phyloP scores from a whole-genome alignment of 805 yeast genomes.

The Debaryomyces hansenii region DNA sequence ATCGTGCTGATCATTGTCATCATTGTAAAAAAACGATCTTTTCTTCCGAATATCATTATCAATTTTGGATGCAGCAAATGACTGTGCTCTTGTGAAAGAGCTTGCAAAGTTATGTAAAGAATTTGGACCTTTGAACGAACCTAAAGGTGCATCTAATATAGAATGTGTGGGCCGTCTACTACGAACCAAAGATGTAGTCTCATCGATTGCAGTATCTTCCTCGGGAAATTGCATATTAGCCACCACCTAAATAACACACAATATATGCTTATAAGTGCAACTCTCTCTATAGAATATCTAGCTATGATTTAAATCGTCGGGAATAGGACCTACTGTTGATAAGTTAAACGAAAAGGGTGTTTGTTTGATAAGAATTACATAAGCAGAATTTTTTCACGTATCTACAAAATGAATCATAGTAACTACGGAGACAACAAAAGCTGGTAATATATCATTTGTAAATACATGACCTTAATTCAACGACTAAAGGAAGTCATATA shows the following conservation, averaged over 20 bases:
- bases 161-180: conserved; percentile 19
- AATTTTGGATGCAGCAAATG: conserved; percentile 49
- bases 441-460: not conserved
- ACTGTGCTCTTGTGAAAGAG: conserved; percentile 76
- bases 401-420: not conserved
- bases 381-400: not conserved
- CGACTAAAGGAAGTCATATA: not conserved
- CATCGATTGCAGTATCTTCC: conserved; percentile 22
- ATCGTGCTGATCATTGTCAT: conserved; percentile 32
- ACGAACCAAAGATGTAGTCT: conserved; percentile 14
- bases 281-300: too few relatives aligned
- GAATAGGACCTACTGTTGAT: too few relatives aligned
- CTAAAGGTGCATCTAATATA: conserved; percentile 39
- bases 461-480: not conserved
- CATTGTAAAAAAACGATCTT: conserved; percentile 55
- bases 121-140: conserved; percentile 64
- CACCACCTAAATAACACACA: not conserved
- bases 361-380: conserved; percentile 1
- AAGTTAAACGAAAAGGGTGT: too few relatives aligned
- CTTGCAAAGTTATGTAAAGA: conserved; percentile 78
- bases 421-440: not conserved
- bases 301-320: too few relatives aligned
- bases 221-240: not conserved
- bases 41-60: conserved; percentile 57
- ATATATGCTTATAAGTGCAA: too few relatives aligned